A percentile compares a stretch with the other conserved stretches of the same genome.
Evolutionary conservation across 176 grass and related monocot genomes (phyloP).

Genomic region (Triticum aestivum): IWGSC_CS_RefSeq_v2.1 NC_057800.1:449407861-449408360

Average conservation of each 20-base stretch:
- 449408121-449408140: background rate
- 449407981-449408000: background rate
- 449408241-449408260: no score
- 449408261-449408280: no score
- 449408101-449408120: background rate
- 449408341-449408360: no score
- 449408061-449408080: background rate
- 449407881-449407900: background rate
- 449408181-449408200: background rate
- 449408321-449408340: no score
- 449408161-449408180: background rate
- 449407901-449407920: background rate
- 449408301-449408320: no score
- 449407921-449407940: background rate
- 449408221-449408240: background rate
- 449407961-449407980: background rate
- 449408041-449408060: background rate
- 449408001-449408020: background rate
- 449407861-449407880: background rate
- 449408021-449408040: slow-evolving; percentile 19
- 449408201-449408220: background rate
- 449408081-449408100: background rate
- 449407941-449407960: background rate
- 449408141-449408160: background rate
- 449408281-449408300: no score